Conservation (phyloP, 495 filamentous ascomycete genomes). For the Delitschia confertaspora region DNA sequence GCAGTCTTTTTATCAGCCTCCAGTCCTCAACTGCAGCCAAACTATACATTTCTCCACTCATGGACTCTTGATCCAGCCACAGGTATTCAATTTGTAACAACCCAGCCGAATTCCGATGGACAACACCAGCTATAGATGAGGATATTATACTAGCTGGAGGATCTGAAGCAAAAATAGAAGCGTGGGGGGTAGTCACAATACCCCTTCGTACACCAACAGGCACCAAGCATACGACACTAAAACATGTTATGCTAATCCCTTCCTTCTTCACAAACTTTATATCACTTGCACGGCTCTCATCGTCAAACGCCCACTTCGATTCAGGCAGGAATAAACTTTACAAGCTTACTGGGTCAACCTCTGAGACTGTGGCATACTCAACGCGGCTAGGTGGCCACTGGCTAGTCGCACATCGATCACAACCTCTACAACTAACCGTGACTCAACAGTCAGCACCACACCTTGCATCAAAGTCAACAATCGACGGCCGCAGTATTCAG, state of each 20-base stretch:
- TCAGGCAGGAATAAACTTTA: constrained; percentile 7
- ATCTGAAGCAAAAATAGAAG: constrained; percentile 1
- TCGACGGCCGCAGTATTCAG: constrained; percentile 5
- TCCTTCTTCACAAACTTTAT: constrained; percentile 11
- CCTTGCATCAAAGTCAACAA: constrained; percentile 4
- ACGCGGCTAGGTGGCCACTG: constrained; percentile 8
- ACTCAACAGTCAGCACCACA: not conserved
- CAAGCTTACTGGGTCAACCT: not conserved
- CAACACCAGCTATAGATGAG: not conserved
- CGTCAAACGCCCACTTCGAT: constrained; percentile 11
- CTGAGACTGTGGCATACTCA: not conserved
- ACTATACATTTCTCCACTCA: constrained; percentile 3
- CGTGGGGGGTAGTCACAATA: constrained; percentile 11
- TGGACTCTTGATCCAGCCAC: constrained; percentile 10
- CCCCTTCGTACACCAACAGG: constrained; percentile 4
- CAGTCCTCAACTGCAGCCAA: not conserved
- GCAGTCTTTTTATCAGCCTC: constrained; percentile 5
- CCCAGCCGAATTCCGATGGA: constrained; percentile 8
- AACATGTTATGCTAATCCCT: constrained; percentile 7
- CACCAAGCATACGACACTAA: constrained; percentile 7
- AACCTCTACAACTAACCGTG: not conserved
- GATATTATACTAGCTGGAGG: constrained; percentile 5
- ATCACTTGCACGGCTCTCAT: constrained; percentile 5
- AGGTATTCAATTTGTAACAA: constrained; percentile 14
- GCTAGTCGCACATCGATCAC: constrained; percentile 5